phyloP scores from a whole-genome alignment of 371 early-diverging fungal species.

The Globomyces sp. region DNA sequence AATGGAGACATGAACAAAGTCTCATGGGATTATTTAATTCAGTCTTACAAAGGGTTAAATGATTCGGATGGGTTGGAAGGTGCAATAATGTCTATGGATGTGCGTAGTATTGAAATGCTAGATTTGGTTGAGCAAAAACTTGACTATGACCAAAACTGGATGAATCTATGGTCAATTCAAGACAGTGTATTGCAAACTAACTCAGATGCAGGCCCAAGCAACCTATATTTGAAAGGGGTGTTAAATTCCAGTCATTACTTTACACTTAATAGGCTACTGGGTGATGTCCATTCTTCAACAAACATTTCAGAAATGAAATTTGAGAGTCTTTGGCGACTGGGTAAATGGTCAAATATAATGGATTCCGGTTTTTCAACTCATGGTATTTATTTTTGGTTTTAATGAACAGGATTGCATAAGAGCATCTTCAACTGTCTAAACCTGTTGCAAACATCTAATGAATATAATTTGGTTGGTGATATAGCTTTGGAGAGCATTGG shows the following conservation, averaged over 20 bases:
- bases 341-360: conserved; percentile 21
- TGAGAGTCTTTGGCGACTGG: conserved; percentile 41
- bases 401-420: no score
- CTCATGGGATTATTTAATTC: conserved; percentile 17
- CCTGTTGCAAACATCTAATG: no score
- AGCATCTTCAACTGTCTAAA: no score
- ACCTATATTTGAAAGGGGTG: no score
- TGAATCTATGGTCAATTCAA: conserved; percentile 22
- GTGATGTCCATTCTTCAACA: conserved; percentile 14
- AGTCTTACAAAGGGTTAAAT: conserved; percentile 26
- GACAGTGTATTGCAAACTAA: conserved; percentile 27
- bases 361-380: background rate
- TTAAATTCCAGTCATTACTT: conserved; percentile 5
- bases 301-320: conserved; percentile 4
- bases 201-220: no score
- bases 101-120: conserved; percentile 13
- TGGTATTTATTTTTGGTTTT: background rate
- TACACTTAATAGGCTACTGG: conserved; percentile 1
- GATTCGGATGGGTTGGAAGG: conserved; percentile 42
- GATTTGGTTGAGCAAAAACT: conserved; percentile 21
- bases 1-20: background rate
- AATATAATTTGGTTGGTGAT: no score
- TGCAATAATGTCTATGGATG: conserved; percentile 25
- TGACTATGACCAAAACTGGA: conserved; percentile 29
- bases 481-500: no score